Evolutionary conservation across 257 asterid species (phyloP), one percentile per base, ranked within the genome.

Genomic region (Osmanthus fragrans): DNA sequence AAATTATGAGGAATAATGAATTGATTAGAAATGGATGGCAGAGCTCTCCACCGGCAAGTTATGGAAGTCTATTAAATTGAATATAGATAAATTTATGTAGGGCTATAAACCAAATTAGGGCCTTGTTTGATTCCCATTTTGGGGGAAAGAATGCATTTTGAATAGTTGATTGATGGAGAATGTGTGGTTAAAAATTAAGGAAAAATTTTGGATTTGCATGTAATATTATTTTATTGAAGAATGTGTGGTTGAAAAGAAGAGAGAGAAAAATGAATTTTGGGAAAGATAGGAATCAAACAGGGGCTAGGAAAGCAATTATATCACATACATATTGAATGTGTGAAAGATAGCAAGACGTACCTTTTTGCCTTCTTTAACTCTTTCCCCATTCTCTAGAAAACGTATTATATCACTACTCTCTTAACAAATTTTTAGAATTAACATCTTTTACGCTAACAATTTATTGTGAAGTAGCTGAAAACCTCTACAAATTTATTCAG

Each of bases 11-110:
- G 36, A 23, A 54, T 47, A 47, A 45, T 78, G 67, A 45, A 42
- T 42, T 39, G 75, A 58, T 21, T 54, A 54, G 25, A 6, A 54
- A 54, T 42, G 49, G 49, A 42, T 42, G 49, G 49, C 15, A 73
- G 72, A 67, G 39, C 45, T 16, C 75, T 47, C 47, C 30, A 23
- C 60, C 72, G 34, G 23, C 54, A 21, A 34, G 64, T 65, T 60
- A 64, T 70, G 33, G 70, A 64, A 51, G 40, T 39, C 68, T 47
- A 27, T 8, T 76, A 32, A 71, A 64, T 72, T 64, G 70, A 69
- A 21, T 49, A 70, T 30, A 29, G 15, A 23, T 25, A 6, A 11
- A 70, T 40, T 71, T 72, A 29, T 25, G 29, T 21, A 60, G 32
- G 68, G 68, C 33, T 60, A 23, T 60, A 60, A 25, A 60, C 68